A percentile compares a stretch with the other conserved stretches of the same genome.
These are phyloP conservation scores for Lodderomyces margitis DNA, from an alignment of 1,139 yeast species.

Conservation along the genomic window DNA sequence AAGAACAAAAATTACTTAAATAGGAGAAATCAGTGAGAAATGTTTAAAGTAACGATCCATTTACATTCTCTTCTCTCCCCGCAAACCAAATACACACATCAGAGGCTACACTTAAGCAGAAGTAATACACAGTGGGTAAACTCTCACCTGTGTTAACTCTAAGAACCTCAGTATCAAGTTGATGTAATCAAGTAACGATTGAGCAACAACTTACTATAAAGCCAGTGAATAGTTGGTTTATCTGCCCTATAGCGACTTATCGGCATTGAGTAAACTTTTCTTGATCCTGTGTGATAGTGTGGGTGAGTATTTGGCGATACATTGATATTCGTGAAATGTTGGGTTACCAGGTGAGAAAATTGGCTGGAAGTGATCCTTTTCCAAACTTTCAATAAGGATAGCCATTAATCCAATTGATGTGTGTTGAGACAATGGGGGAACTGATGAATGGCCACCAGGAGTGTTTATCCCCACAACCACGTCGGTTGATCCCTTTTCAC, in stretches of 20 bases:
- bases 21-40: no score
- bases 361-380: conserved; percentile 31
- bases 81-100: no score
- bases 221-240: conserved; percentile 15
- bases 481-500: conserved; percentile 42
- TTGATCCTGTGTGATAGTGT: conserved; percentile 18
- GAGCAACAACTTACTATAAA: conserved; percentile 7
- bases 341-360: conserved; percentile 38
- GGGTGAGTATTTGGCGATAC: conserved; percentile 36
- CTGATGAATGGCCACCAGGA: conserved; percentile 48
- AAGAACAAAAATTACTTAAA: no score
- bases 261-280: conserved; percentile 28
- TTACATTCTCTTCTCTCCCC: no score
- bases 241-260: conserved; percentile 26
- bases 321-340: conserved; percentile 36
- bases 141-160: no score
- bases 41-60: no score
- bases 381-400: conserved; percentile 32
- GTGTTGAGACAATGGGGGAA: conserved; percentile 37
- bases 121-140: no score
- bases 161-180: no score
- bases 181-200: conserved; percentile 25
- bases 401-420: conserved; percentile 44
- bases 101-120: no score
- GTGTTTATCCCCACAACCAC: conserved; percentile 31